phyloP scores from a whole-genome alignment of 1,284 basidiomycete species.

The Volvariella volvacea region DNA sequence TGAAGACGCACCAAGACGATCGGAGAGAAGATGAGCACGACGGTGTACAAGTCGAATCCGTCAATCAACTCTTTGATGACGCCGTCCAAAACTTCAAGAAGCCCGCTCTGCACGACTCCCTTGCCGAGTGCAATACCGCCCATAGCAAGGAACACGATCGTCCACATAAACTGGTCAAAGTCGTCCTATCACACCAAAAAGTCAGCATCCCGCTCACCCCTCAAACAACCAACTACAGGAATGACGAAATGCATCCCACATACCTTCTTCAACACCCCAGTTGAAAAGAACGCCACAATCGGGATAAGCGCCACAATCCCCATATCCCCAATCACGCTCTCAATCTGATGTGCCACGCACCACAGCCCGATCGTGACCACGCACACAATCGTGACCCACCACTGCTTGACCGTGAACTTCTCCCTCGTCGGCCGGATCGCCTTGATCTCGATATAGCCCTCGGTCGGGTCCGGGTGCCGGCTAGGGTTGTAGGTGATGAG shows the following conservation, averaged over 20 bases:
- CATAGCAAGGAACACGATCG: constrained; percentile 96
- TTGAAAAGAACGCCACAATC: constrained; percentile 91
- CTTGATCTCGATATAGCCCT: constrained; percentile 77
- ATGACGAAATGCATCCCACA: constrained; percentile 16
- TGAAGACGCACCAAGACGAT: constrained; percentile 76
- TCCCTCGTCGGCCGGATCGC: constrained; percentile 79
- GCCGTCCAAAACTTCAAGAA: constrained; percentile 74
- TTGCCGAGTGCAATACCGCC: constrained; percentile 96
- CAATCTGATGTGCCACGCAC: constrained; percentile 85
- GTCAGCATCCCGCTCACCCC: not conserved
- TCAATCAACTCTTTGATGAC: constrained; percentile 66
- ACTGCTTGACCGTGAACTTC: constrained; percentile 79
- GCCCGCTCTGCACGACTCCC: constrained; percentile 86
- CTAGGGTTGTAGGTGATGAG: constrained; percentile 77
- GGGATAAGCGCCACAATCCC: constrained; percentile 95
- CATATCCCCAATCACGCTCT: constrained; percentile 89
- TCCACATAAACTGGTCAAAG: constrained; percentile 93
- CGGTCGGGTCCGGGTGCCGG: constrained; percentile 58
- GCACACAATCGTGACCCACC: constrained; percentile 85
- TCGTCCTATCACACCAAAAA: constrained; percentile 58
- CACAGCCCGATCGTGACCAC: constrained; percentile 86
- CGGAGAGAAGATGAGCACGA: constrained; percentile 78
- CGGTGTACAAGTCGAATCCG: constrained; percentile 71
- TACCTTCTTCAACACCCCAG: constrained; percentile 91
- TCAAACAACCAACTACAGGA: constrained; percentile 3